Conservation (phyloP, 306 rosid species). For the Begonia fuchsioides region DNA sequence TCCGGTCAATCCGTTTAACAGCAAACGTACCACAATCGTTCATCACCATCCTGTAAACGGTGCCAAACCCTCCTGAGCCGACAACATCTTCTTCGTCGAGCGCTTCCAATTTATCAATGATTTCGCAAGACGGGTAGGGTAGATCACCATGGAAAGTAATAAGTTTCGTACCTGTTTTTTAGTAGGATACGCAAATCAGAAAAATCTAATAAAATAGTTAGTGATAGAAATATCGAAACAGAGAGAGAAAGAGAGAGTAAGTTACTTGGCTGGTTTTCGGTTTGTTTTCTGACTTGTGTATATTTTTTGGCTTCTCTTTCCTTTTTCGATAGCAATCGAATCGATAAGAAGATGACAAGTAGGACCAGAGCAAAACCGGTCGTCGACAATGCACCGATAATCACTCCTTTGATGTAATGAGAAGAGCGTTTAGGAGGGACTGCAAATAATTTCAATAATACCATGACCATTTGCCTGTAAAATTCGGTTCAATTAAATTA, state of each 20-base stretch:
- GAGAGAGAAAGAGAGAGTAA: slow-evolving; percentile 2
- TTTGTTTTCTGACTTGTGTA: slow-evolving; percentile 70
- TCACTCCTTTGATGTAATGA: slow-evolving; percentile 54
- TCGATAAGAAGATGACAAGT: slow-evolving; percentile 57
- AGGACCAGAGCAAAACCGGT: slow-evolving; percentile 40
- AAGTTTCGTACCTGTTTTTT: slow-evolving; percentile 59
- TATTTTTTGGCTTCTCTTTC: slow-evolving; percentile 60
- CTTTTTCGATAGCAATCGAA: slow-evolving; percentile 46
- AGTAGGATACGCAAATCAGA: background rate
- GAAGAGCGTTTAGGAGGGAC: slow-evolving; percentile 63
- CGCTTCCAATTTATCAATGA: slow-evolving; percentile 77
- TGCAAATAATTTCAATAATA: slow-evolving; percentile 18
- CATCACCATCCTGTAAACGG: slow-evolving; percentile 91
- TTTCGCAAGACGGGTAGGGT: slow-evolving; percentile 69
- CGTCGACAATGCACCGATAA: slow-evolving; percentile 59
- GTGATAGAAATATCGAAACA: slow-evolving; percentile 2
- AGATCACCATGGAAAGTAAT: slow-evolving; percentile 92
- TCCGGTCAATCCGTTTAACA: slow-evolving; percentile 72
- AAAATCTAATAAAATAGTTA: slow-evolving; percentile 1
- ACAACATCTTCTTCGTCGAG: slow-evolving; percentile 64
- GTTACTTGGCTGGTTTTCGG: slow-evolving; percentile 49
- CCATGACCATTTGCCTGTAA: too few relatives aligned
- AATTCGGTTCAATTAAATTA: too few relatives aligned
- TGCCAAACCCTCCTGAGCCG: slow-evolving; percentile 89
- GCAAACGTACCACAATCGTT: slow-evolving; percentile 83